A percentile compares a stretch with the other conserved stretches of the same genome.
These are phyloP conservation scores for Graphiopsis chlorocephala DNA, from an alignment of 2,329 filamentous ascomycete genomes.

Conservation along the genomic window DNA sequence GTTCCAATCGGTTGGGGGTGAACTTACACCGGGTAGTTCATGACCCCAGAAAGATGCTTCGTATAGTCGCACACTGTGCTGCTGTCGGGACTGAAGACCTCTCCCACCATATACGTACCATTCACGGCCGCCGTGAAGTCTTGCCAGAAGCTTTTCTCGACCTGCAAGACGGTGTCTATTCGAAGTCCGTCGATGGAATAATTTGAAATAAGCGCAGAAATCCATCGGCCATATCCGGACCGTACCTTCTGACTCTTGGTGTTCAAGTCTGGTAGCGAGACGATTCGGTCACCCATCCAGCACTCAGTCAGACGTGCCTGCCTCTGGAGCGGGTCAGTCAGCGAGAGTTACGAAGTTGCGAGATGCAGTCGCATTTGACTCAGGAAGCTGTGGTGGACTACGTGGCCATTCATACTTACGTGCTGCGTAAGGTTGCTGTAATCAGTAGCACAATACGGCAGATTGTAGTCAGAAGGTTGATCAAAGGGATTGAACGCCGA, in stretches of 20 bases:
- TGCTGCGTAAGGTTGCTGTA: constrained; percentile 44
- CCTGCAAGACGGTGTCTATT: constrained; percentile 50
- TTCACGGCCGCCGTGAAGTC: constrained; percentile 31
- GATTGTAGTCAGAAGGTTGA: constrained; percentile 44
- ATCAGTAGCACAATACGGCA: constrained; percentile 54
- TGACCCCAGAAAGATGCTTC: constrained; percentile 42
- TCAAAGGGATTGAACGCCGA: constrained; percentile 41
- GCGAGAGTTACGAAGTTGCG: too few relatives aligned
- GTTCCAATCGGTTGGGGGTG: too few relatives aligned
- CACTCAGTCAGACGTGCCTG: constrained; percentile 44
- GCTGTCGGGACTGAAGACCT: constrained; percentile 41
- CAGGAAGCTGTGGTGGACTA: neutral
- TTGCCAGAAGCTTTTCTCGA: constrained; percentile 43
- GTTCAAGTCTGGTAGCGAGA: constrained; percentile 61
- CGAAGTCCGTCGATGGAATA: constrained; percentile 59
- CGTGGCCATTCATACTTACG: too few relatives aligned
- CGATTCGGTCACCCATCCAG: constrained; percentile 53
- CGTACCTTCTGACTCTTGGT: constrained; percentile 53
- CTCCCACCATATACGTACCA: constrained; percentile 45
- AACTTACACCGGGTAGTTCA: constrained; percentile 47
- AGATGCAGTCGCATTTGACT: neutral
- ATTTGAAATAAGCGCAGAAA: constrained; percentile 55
- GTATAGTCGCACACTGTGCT: constrained; percentile 43
- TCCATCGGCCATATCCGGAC: constrained; percentile 57
- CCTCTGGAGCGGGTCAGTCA: too few relatives aligned